Evolutionary conservation across 2,329 filamentous ascomycete genomes (phyloP).

Genomic region (Aurifilum marmelostoma): DNA sequence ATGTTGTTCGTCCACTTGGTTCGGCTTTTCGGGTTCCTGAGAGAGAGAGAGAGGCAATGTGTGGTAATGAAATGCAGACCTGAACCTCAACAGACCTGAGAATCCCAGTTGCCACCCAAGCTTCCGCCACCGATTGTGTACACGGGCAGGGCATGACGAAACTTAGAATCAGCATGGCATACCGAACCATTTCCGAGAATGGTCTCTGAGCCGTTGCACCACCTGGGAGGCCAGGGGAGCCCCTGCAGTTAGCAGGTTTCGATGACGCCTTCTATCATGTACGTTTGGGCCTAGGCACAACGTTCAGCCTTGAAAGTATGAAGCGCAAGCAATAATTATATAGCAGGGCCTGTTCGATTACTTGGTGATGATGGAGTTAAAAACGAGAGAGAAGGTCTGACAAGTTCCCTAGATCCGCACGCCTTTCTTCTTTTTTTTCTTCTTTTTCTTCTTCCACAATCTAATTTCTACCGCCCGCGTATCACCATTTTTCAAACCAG

Average conservation of each 20-base stretch:
- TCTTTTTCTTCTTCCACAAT: too few species aligned
- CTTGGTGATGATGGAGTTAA: too few species aligned
- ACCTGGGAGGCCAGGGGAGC: conserved; percentile 1
- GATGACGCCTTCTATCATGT: conserved; percentile 13
- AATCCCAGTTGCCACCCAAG: background rate
- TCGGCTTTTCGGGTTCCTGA: background rate
- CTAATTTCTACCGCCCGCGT: background rate
- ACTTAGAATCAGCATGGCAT: background rate
- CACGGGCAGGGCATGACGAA: background rate
- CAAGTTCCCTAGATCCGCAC: background rate
- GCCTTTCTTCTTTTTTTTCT: background rate
- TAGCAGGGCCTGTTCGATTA: too few species aligned
- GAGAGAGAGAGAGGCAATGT: background rate
- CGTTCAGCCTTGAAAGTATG: background rate
- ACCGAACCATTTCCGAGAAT: conserved; percentile 8
- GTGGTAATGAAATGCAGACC: too few species aligned
- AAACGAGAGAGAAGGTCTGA: too few species aligned
- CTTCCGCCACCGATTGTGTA: background rate
- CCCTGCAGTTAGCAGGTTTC: conserved; percentile 1
- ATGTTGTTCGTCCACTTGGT: background rate
- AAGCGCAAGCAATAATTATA: background rate
- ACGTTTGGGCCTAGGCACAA: background rate
- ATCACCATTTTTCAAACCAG: background rate
- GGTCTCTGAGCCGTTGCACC: background rate
- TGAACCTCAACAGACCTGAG: background rate